phyloP scores from a whole-genome alignment of 257 asterid genomes.

The Agastache rugosa region DNA sequence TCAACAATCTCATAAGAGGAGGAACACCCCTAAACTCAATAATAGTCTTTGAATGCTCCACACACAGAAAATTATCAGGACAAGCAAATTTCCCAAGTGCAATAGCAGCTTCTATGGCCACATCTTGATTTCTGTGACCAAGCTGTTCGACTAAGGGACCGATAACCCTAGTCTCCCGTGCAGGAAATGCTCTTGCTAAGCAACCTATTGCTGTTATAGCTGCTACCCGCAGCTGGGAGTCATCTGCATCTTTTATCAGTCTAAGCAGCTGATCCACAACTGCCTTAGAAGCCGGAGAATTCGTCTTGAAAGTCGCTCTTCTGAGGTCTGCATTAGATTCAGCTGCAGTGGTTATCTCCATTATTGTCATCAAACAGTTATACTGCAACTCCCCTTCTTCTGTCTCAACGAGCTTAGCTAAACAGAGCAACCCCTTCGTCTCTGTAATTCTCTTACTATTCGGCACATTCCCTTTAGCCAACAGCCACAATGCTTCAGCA shows the following conservation, averaged over 20 bases:
- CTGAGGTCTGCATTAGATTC: slow-evolving; percentile 75
- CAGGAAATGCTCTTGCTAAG: slow-evolving; percentile 80
- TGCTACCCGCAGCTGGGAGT: slow-evolving; percentile 49
- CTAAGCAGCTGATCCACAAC: slow-evolving; percentile 74
- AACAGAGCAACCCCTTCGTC: slow-evolving; percentile 80
- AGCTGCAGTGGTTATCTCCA: slow-evolving; percentile 85
- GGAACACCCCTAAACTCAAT: slow-evolving; percentile 70
- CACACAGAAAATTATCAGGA: slow-evolving; percentile 69
- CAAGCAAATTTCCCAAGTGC: slow-evolving; percentile 73
- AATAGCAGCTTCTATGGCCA: slow-evolving; percentile 68
- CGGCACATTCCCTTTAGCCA: slow-evolving; percentile 66
- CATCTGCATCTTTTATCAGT: slow-evolving; percentile 55
- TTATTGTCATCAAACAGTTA: slow-evolving; percentile 75
- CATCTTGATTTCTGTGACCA: slow-evolving; percentile 57
- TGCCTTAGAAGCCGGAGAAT: slow-evolving; percentile 83
- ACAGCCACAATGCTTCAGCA: slow-evolving; percentile 77
- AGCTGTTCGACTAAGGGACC: slow-evolving; percentile 67
- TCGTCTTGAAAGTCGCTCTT: slow-evolving; percentile 72
- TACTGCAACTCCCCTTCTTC: slow-evolving; percentile 73
- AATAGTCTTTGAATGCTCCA: slow-evolving; percentile 71
- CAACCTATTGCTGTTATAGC: slow-evolving; percentile 70
- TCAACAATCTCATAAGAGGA: slow-evolving; percentile 57
- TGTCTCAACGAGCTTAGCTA: slow-evolving; percentile 80
- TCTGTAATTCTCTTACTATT: slow-evolving; percentile 76
- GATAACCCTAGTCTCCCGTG: slow-evolving; percentile 69